Percentiles rank a stretch among this genome's conserved stretches.
Evolutionary conservation across 1,284 basidiomycete species (phyloP).

Genomic region (Tetrapyrgos nigripes): DNA sequence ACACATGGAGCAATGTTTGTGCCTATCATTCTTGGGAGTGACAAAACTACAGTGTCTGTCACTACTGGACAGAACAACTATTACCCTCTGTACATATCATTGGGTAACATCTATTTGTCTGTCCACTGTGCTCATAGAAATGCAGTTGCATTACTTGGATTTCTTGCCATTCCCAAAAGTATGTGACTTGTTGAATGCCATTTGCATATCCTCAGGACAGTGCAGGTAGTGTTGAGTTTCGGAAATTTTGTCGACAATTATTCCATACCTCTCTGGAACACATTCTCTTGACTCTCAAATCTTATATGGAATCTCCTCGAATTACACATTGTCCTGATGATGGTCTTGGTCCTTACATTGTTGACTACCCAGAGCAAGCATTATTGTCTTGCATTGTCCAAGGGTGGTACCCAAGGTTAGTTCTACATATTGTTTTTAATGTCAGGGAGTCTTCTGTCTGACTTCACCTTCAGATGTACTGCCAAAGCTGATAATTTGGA

Average conservation of each 20-base stretch:
- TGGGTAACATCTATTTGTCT: conserved; percentile 35
- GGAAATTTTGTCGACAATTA: conserved; percentile 20
- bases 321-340: conserved; percentile 17
- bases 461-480: too few species aligned
- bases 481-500: too few species aligned
- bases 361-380: conserved; percentile 25
- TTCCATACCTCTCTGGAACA: conserved; percentile 17
- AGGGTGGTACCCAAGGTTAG: too few species aligned
- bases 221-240: conserved; percentile 21
- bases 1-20: too few species aligned
- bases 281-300: conserved; percentile 13
- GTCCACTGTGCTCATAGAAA: conserved; percentile 24
- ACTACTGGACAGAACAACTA: conserved; percentile 39
- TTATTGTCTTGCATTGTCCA: too few species aligned
- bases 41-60: conserved; percentile 44
- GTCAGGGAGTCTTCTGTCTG: too few species aligned
- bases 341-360: conserved; percentile 20
- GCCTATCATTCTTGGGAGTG: conserved; percentile 40
- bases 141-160: conserved; percentile 25
- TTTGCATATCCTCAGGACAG: background rate
- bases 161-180: conserved; percentile 35
- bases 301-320: conserved; percentile 15
- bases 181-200: background rate
- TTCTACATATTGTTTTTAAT: too few species aligned
- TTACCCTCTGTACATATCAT: conserved; percentile 35